Base-by-base conservation (phyloP, 371 early-diverging fungal genomes). In the Nematocida sp. region DNA sequence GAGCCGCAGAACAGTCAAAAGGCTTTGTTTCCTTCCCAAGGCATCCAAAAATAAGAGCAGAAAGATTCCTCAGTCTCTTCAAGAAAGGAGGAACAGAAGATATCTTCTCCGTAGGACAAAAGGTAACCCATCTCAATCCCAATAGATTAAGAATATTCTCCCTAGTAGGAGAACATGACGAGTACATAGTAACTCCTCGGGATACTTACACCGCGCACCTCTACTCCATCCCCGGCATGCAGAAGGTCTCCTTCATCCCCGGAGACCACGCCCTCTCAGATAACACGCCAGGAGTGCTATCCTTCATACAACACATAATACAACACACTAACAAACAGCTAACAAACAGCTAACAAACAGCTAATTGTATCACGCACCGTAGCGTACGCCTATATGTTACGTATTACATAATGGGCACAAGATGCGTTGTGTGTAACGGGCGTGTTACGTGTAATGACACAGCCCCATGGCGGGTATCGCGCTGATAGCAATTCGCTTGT, bases 61-160 rank as follows among this genome's bases (percentile, higher is more conserved):
- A 76, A 45, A 71, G 83, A 56, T 76, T 65, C 69, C 1, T 65
- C 30, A 60, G 61, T 65, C 47, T 82, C 16, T 78, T 66, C 39
- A 18, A 20, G 26, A 61, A 42, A 60, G 55, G 77, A 35, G 77
- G 78, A 20, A 67, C 51, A 55, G 83, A 82, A 59, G 83, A 82
- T 64, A 45, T 80, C 39, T 80, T 82, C 69, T 76, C 77, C 28
- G 57, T 59, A 25, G 79, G 77, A 36, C 42, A 51, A 16, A 40
- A 30, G 35, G 79, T 47, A 50, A 48, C 50, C n/a, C 42, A 66
- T 23, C 35, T 77, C 0, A 80, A 78, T 50, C 54, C 36, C 5
- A 32, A 20, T 20, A 63, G 53, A 7, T 23, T 51, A n/a, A 69
- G 60, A 30, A 25, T 79, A 25, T 68, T 75, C 3, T 55, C 49